Base-by-base conservation (phyloP, 306 rosid species). In the Prunus salicina region DNA sequence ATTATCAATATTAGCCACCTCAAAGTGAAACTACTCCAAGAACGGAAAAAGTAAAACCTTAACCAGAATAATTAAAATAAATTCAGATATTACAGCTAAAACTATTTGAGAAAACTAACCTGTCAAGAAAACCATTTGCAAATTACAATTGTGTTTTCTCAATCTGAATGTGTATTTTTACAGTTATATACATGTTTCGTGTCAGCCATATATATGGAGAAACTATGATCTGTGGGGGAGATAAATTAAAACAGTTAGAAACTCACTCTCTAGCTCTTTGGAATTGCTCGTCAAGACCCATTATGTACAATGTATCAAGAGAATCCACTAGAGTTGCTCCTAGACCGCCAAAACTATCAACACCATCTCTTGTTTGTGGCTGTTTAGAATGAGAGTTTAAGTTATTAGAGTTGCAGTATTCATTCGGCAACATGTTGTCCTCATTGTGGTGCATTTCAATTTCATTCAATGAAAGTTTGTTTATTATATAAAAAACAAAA, bases 321-420 rank as follows among this genome's bases (percentile, higher is more conserved):
- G 93, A 89, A 74, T 89, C 93, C 58, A 89, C 85, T 52, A 89
- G 62, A 64, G 93, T 89, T 71, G 89, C 93, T n/a, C 93, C 93
- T 11, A 89, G 81, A 58, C 89, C 89, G 4, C 90, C 93, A 46
- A 89, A 89, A 83, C 49, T 86, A 69, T 89, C 80, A 74, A 79
- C 76, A 28, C 89, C 87, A 20, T 10, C 50, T 76, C 64, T 86
- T 56, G 89, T 65, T 72, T 67, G 82, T n/a, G 93, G 93, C 93
- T 89, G 90, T 62, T 52, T 32, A 34, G 11, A 84, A 71, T 76
- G 76, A 84, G 76, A 75, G 10, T 5, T 13, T 73, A 80, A 78
- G 64, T 52, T 70, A 72, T 76, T 53, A 86, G 87, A 56, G 18
- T 53, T 14, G 27, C 47, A 32, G 12, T 11, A 53, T n/a, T 19